Percentiles rank a stretch among this genome's conserved stretches.
Evolutionary conservation across 2,329 filamentous ascomycete genomes (phyloP).

Genomic region (Ophiostoma sp.): DNA sequence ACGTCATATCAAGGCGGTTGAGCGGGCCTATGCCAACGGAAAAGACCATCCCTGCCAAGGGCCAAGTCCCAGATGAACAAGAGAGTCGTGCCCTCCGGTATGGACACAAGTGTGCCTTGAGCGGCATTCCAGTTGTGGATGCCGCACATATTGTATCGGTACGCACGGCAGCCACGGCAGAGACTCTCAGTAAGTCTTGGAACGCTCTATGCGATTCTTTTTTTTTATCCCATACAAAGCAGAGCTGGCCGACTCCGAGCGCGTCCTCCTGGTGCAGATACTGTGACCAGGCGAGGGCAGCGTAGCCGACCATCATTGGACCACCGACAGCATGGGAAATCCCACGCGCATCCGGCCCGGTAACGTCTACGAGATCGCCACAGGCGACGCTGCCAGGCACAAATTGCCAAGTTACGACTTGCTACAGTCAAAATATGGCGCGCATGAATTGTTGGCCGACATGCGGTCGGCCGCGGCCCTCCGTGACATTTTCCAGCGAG

Average conservation of each 20-base stretch:
- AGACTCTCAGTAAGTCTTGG: not conserved
- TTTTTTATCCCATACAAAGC: not conserved
- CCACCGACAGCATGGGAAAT: not conserved
- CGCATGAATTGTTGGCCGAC: too few relatives aligned
- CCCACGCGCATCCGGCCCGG: too few relatives aligned
- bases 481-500: too few relatives aligned
- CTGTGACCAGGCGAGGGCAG: not conserved
- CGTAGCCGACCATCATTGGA: too few relatives aligned
- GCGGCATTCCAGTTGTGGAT: not conserved
- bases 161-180: not conserved
- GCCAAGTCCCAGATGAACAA: not conserved
- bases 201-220: not conserved
- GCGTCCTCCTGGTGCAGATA: not conserved
- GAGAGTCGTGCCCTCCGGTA: not conserved
- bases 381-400: too few relatives aligned
- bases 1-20: not conserved
- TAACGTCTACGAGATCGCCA: not conserved
- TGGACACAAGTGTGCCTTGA: not conserved
- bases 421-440: too few relatives aligned
- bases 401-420: too few relatives aligned
- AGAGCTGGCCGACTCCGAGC: not conserved
- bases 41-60: too few relatives aligned
- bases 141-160: not conserved
- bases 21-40: not conserved
- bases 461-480: too few relatives aligned